Conservation (phyloP, 768 basidiomycete genomes). For the Lepiota brunneoincarnata region DNA sequence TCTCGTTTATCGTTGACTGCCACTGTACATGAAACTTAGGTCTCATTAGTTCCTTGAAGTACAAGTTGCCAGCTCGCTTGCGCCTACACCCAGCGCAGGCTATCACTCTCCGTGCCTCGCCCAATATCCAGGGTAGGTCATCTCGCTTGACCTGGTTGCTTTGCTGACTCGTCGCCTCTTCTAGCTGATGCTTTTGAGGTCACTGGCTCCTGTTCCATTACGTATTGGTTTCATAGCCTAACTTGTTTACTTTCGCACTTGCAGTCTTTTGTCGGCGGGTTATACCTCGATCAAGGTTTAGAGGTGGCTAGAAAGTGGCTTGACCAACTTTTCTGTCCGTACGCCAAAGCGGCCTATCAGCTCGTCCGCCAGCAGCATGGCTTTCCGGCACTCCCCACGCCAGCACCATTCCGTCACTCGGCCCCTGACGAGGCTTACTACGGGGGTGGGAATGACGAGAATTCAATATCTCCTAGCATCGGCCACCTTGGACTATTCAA, state of each 20-base stretch:
- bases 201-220: conserved; percentile 14
- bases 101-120: conserved; percentile 65
- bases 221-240: neutral
- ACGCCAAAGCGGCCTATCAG: conserved; percentile 57
- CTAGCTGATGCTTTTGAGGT: conserved; percentile 83
- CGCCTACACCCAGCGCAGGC: conserved; percentile 71
- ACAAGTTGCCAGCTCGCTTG: conserved; percentile 60
- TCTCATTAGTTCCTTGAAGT: conserved; percentile 53
- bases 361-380: conserved; percentile 66
- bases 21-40: conserved; percentile 2
- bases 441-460: conserved; percentile 2
- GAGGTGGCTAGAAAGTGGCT: conserved; percentile 58
- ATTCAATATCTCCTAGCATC: conserved; percentile 26
- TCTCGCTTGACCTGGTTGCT: conserved; percentile 6
- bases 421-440: neutral
- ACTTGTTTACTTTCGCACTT: neutral
- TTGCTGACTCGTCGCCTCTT: conserved; percentile 6
- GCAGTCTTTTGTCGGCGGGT: conserved; percentile 78
- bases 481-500: conserved; percentile 83
- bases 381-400: conserved; percentile 43
- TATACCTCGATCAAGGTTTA: conserved; percentile 71
- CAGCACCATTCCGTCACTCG: neutral
- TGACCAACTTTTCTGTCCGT: conserved; percentile 58
- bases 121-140: conserved; percentile 65
- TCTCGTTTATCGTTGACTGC: conserved; percentile 5